phyloP scores from a whole-genome alignment of 148 eudicot species.

The Fallopia convolvulus region DNA sequence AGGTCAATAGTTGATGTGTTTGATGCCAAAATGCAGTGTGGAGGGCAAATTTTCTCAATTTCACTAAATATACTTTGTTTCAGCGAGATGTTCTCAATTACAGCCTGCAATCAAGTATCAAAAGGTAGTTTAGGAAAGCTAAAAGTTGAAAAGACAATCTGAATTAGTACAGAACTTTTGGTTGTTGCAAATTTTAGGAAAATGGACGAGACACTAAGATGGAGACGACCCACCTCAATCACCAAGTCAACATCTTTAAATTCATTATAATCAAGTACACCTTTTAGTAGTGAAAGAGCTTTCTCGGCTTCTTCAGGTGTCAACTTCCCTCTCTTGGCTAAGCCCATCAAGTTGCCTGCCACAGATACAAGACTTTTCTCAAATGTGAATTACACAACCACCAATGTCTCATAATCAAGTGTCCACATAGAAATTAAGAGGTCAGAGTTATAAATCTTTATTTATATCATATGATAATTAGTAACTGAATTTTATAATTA shows the following conservation, averaged over 20 bases:
- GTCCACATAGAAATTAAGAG: not conserved
- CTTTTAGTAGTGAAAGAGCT: slow-evolving; percentile 72
- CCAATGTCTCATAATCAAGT: not conserved
- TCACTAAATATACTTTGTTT: slow-evolving; percentile 82
- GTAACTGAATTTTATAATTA: not conserved
- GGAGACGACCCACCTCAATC: slow-evolving; percentile 56
- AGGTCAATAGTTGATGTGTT: slow-evolving; percentile 94
- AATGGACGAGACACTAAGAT: not conserved
- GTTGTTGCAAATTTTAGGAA: not conserved
- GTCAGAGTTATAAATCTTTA: not conserved
- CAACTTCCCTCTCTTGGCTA: slow-evolving; percentile 70
- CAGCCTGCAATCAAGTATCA: slow-evolving; percentile 54
- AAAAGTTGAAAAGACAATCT: not conserved
- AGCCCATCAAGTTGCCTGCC: slow-evolving; percentile 64
- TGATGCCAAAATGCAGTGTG: slow-evolving; percentile 92
- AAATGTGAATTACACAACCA: not conserved
- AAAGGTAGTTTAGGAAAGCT: not conserved
- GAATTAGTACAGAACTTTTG: not conserved
- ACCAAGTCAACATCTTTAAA: slow-evolving; percentile 86
- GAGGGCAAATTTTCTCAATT: slow-evolving; percentile 79
- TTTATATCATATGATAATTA: not conserved
- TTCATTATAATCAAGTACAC: slow-evolving; percentile 78
- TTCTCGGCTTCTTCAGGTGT: slow-evolving; percentile 65
- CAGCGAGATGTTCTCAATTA: slow-evolving; percentile 64
- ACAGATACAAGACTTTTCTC: slow-evolving; percentile 12